Conservation (phyloP, 352 stramenopile genomes). For the Detonula confervacea region DNA sequence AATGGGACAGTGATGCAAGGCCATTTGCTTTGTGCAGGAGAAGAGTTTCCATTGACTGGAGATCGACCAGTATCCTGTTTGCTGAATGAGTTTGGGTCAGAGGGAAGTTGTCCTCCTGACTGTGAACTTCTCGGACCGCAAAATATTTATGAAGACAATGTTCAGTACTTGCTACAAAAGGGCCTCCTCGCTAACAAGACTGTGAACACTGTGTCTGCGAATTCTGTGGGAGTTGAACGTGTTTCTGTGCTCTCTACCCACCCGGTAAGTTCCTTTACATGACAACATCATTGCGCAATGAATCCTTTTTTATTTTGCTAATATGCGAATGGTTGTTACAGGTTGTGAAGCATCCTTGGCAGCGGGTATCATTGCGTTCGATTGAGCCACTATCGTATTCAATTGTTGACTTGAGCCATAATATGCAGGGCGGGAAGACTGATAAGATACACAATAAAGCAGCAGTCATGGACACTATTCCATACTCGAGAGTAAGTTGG, state of each 20-base stretch:
- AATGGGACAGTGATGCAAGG: conserved; percentile 90
- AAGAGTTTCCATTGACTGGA: conserved; percentile 91
- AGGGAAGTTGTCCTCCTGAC: conserved; percentile 39
- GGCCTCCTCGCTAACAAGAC: conserved; percentile 51
- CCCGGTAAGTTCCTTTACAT: conserved; percentile 42
- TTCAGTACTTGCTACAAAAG: conserved; percentile 58
- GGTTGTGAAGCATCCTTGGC: conserved; percentile 74
- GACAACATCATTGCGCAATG: neutral
- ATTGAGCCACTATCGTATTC: conserved; percentile 80
- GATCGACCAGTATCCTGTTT: conserved; percentile 43
- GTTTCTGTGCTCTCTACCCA: conserved; percentile 67
- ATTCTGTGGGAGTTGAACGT: conserved; percentile 7
- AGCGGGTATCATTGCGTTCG: conserved; percentile 67
- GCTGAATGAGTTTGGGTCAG: conserved; percentile 41
- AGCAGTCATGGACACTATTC: conserved; percentile 75
- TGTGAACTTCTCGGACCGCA: conserved; percentile 63
- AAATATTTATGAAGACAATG: conserved; percentile 61
- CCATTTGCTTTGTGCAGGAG: conserved; percentile 93
- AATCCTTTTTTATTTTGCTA: neutral
- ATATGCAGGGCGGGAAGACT: conserved; percentile 68
- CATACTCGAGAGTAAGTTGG: conserved; percentile 66
- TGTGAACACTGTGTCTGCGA: conserved; percentile 24
- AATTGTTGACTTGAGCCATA: conserved; percentile 79
- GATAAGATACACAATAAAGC: conserved; percentile 68
- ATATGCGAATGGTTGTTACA: conserved; percentile 20